Evolutionary conservation across 2,329 filamentous ascomycete genomes (phyloP).

Genomic region (Metarhizium robertsii): DNA sequence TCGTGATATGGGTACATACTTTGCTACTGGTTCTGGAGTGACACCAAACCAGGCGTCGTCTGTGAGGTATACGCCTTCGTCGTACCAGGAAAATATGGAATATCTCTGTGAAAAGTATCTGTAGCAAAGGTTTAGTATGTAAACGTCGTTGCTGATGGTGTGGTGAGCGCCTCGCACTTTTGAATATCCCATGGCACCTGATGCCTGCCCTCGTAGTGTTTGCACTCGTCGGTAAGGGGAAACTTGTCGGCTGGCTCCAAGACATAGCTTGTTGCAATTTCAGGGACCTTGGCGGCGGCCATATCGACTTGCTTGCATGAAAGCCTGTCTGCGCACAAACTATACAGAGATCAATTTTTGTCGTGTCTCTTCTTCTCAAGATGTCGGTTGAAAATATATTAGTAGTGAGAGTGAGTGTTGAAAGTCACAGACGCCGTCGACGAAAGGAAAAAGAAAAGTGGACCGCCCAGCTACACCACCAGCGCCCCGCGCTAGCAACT

Average conservation of each 20-base stretch:
- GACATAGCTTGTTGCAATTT: constrained; percentile 10
- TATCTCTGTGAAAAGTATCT: constrained; percentile 90
- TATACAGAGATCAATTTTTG: background rate
- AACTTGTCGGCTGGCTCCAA: constrained; percentile 36
- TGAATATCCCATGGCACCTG: constrained; percentile 77
- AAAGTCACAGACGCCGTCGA: background rate
- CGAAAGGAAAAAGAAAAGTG: background rate
- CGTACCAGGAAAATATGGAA: constrained; percentile 78
- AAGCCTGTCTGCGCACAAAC: background rate
- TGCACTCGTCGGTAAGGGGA: constrained; percentile 52
- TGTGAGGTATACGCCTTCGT: constrained; percentile 83
- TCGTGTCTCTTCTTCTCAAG: background rate
- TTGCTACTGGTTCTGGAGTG: constrained; percentile 84
- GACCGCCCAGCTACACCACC: background rate
- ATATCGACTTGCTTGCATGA: constrained; percentile 3
- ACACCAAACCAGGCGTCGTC: constrained; percentile 95
- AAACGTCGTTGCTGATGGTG: background rate
- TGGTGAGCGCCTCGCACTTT: constrained; percentile 50
- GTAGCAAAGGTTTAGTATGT: background rate
- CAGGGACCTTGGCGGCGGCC: constrained; percentile 9
- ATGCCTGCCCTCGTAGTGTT: constrained; percentile 61
- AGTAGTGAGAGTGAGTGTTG: background rate
- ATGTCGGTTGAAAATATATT: background rate
- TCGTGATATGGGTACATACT: constrained; percentile 38
- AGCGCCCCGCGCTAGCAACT: background rate